Base-by-base conservation (phyloP, 2,329 filamentous ascomycete species). In the Sporothrix mexicana region DNA sequence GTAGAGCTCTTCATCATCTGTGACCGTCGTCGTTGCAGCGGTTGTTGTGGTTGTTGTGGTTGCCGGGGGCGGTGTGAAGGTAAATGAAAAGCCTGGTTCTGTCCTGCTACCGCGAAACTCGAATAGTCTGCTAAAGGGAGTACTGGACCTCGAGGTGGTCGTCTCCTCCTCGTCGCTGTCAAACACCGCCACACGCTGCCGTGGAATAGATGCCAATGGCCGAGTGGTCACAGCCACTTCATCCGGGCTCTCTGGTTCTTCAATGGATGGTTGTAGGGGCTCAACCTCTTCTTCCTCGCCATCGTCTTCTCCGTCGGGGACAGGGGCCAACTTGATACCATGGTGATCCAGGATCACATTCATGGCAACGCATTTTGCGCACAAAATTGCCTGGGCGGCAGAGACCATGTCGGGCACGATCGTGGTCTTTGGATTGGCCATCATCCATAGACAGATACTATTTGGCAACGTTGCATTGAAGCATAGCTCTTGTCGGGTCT, bases 401-500 rank as follows among this genome's bases (percentile, higher is more conserved):
- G 7, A 25, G 7, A 62, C 43, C 45, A 61, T 61, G 7, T 23
- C 23, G 10, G 69, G 3, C 25, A 13, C 17, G 55, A 49, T 57
- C 47, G 6, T 3, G 12, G 72, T 67, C 17, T 4, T 51, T 45
- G 59, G 59, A 9, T 72, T 57, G 13, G 74, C 78, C 80, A 83
- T 82, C 57, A 84, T 76, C 81, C 81, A 83, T 6, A 77, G 72
- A 0, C 79, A 75, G 1, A 84, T 75, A 0, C 72, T 76, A 6
- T 75, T 68, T 0, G 81, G 77, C 1, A 83, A 78, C 0, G 70
- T 66, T 0, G 74, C 76, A 12, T 74, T 76, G 72, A 80, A 82
- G 66, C 77, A 79, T 2, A 78, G 74, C 8, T 79, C 75, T 68
- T 81, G 82, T 0, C 72, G 49, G 12, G 76, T 74, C 12, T 75